These are phyloP conservation scores for Mycosphaerelloides madeirae DNA, from an alignment of 2,329 filamentous ascomycete genomes.

Conservation along the genomic window DNA sequence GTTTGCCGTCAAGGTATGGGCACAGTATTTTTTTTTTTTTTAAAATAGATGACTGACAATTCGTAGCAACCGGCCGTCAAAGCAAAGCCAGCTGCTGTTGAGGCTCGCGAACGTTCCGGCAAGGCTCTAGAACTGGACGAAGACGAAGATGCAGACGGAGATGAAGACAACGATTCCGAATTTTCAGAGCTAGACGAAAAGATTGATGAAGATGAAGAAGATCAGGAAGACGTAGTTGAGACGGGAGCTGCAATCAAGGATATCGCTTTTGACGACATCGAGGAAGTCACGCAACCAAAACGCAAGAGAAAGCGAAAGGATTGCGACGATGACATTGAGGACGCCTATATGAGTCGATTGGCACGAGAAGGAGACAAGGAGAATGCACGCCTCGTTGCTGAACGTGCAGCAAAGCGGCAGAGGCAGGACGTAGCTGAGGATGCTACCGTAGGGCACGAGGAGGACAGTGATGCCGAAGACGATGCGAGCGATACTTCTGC, in stretches of 20 bases:
- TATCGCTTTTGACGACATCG: too few species aligned
- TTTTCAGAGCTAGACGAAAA: conserved; percentile 18
- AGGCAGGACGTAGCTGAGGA: conserved; percentile 24
- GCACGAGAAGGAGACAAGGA: conserved; percentile 42
- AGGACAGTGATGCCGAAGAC: conserved; percentile 22
- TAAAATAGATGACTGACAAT: conserved; percentile 30
- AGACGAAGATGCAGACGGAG: conserved; percentile 27
- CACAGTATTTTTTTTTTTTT: conserved; percentile 5
- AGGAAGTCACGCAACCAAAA: conserved; percentile 45
- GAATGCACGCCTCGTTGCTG: conserved; percentile 23
- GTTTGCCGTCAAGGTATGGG: conserved; percentile 36
- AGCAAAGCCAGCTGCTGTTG: conserved; percentile 23
- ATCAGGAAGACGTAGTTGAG: conserved; percentile 9
- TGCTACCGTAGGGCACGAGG: conserved; percentile 23
- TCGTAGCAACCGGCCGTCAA: conserved; percentile 32
- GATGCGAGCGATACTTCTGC: conserved; percentile 27
- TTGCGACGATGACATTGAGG: conserved; percentile 62
- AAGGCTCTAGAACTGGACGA: conserved; percentile 4
- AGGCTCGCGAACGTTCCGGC: conserved; percentile 30
- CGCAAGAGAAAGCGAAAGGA: conserved; percentile 48
- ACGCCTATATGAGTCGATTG: conserved; percentile 63
- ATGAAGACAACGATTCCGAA: conserved; percentile 29
- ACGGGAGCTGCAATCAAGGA: not conserved
- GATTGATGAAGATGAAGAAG: conserved; percentile 10
- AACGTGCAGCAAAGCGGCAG: conserved; percentile 28